Evolutionary conservation across 495 filamentous ascomycete species (phyloP), one percentile per base, ranked within the genome.

Genomic region (Penicillium canariense): DNA sequence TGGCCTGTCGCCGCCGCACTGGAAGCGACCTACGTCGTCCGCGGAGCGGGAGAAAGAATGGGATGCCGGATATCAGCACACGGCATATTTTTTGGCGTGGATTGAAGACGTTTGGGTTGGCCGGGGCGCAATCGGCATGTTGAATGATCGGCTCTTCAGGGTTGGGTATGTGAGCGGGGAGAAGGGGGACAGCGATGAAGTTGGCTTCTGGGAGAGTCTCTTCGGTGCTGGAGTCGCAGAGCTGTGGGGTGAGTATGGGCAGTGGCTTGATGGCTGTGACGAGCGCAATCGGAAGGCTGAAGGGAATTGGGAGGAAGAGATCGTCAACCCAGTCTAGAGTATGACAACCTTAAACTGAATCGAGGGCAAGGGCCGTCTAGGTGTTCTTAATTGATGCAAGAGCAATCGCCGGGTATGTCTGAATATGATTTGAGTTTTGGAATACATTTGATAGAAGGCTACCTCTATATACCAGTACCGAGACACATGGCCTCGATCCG

Each of bases 61-160:
- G 94, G 93, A 98, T 72, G 82, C 79, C 48, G 94, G 94, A 7
- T 98, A 98, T 74, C 86, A 96, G 77, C 81, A 87, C 61, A 98
- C 94, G 17, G 94, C 84, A 4, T 98, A 88, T 67, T 97, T 98
- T 65, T 71, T 98, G 47, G 84, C 94, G 35, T 81, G 77, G 78
- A 54, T 81, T 45, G 78, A 81, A 59, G 68, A 73, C 89, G 87
- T 75, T 68, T 90, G 48, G 82, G 88, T 85, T 65, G 91, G 90
- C 0, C 60, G 63, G 39, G 91, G 89, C 4, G 86, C 84, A 2
- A 80, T 96, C n/a, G 80, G 80, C 28, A 76, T 75, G 63, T 59
- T 96, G 25, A 96, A 96, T 72, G 87, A 87, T 61, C 65, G 69
- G 55, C 74, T 83, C 46, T 66, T 94, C 60, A 75, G 83, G 35